Evolutionary conservation across 441 rosid genomes (phyloP).

Genomic region (Euphorbia celastroides): DNA sequence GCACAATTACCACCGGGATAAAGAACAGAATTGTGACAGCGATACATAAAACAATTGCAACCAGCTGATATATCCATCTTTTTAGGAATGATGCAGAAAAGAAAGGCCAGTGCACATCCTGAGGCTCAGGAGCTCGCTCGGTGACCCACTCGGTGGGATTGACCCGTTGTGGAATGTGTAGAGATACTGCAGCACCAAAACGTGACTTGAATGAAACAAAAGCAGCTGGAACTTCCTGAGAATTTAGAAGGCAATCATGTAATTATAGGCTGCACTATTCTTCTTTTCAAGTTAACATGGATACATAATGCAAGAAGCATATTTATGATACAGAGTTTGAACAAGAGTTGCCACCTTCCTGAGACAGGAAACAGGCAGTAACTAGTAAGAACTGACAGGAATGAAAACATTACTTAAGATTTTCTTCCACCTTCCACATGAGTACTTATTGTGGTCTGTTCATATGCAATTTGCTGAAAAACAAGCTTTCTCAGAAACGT

Average conservation of each 20-base stretch:
- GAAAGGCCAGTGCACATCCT: conserved; percentile 83
- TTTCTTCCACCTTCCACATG: too few relatives aligned
- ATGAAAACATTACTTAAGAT: conserved; percentile 4
- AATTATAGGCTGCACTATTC: conserved; percentile 16
- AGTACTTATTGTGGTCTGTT: neutral
- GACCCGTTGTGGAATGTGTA: conserved; percentile 68
- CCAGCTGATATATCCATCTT: conserved; percentile 68
- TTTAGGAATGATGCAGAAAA: conserved; percentile 75
- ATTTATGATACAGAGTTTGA: neutral
- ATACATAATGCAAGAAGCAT: neutral
- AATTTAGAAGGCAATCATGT: conserved; percentile 20
- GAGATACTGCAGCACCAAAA: conserved; percentile 70
- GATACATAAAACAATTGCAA: conserved; percentile 42
- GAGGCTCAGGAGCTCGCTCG: conserved; percentile 83
- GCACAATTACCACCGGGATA: conserved; percentile 79
- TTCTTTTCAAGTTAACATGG: conserved; percentile 7
- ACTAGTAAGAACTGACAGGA: conserved; percentile 6
- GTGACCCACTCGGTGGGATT: conserved; percentile 89
- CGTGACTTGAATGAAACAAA: conserved; percentile 86
- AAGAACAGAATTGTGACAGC: conserved; percentile 61
- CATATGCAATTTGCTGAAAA: neutral
- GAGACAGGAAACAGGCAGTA: neutral
- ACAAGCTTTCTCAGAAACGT: neutral
- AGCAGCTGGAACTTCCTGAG: conserved; percentile 85
- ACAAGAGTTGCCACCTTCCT: neutral